These are phyloP conservation scores for Petunia secreta DNA, from an alignment of 257 asterid species.

Conservation along the genomic window DNA sequence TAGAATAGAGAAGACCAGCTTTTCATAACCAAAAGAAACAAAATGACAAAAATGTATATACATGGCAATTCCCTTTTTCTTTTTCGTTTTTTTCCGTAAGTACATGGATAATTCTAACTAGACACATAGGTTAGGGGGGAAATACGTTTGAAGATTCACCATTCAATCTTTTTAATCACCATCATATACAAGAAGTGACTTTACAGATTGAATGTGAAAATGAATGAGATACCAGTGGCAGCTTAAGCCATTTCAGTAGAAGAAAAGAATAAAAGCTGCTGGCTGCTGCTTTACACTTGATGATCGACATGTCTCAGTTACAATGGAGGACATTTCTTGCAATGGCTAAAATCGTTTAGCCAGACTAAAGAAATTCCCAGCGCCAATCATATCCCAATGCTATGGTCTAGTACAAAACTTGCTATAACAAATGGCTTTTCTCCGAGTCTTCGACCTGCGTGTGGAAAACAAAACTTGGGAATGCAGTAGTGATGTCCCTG, in stretches of 20 bases:
- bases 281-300: background rate
- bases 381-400: background rate
- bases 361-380: background rate
- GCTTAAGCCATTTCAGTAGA: background rate
- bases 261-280: background rate
- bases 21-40: background rate
- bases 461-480: constrained; percentile 74
- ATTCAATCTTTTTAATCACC: constrained; percentile 10
- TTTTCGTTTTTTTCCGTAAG: background rate
- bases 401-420: background rate
- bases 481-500: constrained; percentile 67
- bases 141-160: background rate
- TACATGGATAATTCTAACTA: background rate
- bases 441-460: constrained; percentile 64
- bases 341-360: background rate
- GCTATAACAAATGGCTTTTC: background rate
- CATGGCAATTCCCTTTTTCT: background rate
- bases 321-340: constrained; percentile 11
- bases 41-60: background rate
- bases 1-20: background rate
- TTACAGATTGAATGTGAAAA: background rate
- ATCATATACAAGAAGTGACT: background rate
- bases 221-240: background rate
- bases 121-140: background rate
- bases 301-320: background rate